A percentile compares a stretch with the other conserved stretches of the same genome.
Evolutionary conservation across 2,329 filamentous ascomycete species (phyloP).

Genomic region (Hypoxylon sp.): DNA sequence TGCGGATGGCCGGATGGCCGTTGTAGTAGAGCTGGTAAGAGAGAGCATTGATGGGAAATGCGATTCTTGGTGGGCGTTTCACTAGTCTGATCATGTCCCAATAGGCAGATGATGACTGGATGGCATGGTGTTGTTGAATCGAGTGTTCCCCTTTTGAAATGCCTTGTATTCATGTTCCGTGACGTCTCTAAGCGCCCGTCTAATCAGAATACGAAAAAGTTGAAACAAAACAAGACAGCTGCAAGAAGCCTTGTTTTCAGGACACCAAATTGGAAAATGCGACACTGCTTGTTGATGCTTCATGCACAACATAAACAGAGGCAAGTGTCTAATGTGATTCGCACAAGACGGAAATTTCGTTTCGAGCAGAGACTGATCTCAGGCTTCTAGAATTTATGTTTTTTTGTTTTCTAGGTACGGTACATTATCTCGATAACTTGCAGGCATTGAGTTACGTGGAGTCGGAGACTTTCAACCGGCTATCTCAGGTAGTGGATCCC

Average conservation of each 20-base stretch:
- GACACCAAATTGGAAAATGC: conserved; percentile 41
- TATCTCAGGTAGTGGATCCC: conserved; percentile 23
- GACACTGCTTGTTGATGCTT: conserved; percentile 25
- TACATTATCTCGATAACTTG: conserved; percentile 37
- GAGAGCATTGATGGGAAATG: conserved; percentile 7
- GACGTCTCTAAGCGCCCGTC: conserved; percentile 39
- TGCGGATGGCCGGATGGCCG: conserved; percentile 22
- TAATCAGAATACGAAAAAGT: conserved; percentile 31
- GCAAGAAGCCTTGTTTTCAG: conserved; percentile 34
- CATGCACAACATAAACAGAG: conserved; percentile 39
- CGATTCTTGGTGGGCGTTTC: conserved; percentile 27
- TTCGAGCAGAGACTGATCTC: conserved; percentile 34
- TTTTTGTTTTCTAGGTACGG: conserved; percentile 1
- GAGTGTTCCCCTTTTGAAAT: conserved; percentile 11
- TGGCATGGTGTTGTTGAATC: conserved; percentile 9
- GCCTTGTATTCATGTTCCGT: conserved; percentile 27
- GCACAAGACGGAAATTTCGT: conserved; percentile 41
- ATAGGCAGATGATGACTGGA: conserved; percentile 14
- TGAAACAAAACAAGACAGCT: conserved; percentile 43
- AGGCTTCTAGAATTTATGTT: conserved; percentile 13
- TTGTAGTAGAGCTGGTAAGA: conserved; percentile 12
- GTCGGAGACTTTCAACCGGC: conserved; percentile 33
- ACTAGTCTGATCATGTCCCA: conserved; percentile 19
- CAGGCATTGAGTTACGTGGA: conserved; percentile 22
- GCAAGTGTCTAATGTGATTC: conserved; percentile 33